Conservation (phyloP, 306 rosid species). For the Chamaecrista fasciculata region DNA sequence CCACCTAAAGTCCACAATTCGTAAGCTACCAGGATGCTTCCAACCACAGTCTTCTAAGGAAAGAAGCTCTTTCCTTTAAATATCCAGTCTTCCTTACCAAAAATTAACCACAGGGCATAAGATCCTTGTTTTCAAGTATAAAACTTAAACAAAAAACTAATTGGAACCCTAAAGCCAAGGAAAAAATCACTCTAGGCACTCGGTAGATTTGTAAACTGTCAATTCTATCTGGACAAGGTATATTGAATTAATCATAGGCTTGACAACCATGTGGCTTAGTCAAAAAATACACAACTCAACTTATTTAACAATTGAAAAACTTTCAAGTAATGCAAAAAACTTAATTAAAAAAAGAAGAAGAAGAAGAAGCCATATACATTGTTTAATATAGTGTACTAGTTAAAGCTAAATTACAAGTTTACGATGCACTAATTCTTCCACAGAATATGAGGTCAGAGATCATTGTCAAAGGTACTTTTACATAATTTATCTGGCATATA, state of each 20-base stretch:
- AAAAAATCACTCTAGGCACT: not conserved
- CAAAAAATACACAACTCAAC: not conserved
- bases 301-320: not conserved
- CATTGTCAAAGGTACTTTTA: constrained; percentile 8
- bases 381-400: constrained; percentile 12
- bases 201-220: not conserved
- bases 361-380: not conserved
- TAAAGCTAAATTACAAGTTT: constrained; percentile 16
- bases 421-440: constrained; percentile 20
- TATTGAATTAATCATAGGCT: constrained; percentile 1
- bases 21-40: not conserved
- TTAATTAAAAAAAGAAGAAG: too few species aligned
- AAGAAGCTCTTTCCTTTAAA: constrained; percentile 1
- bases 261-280: not conserved
- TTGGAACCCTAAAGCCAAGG: constrained; percentile 15
- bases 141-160: constrained; percentile 18
- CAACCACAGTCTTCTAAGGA: constrained; percentile 15
- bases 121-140: not conserved
- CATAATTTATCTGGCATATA: constrained; percentile 6
- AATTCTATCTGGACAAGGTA: constrained; percentile 11
- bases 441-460: constrained; percentile 19
- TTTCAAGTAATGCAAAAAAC: not conserved
- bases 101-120: constrained; percentile 5
- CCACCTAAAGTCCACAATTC: constrained; percentile 23
- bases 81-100: constrained; percentile 22